Conservation (phyloP, 345 rosid genomes). For the Brassica carinata region DNA sequence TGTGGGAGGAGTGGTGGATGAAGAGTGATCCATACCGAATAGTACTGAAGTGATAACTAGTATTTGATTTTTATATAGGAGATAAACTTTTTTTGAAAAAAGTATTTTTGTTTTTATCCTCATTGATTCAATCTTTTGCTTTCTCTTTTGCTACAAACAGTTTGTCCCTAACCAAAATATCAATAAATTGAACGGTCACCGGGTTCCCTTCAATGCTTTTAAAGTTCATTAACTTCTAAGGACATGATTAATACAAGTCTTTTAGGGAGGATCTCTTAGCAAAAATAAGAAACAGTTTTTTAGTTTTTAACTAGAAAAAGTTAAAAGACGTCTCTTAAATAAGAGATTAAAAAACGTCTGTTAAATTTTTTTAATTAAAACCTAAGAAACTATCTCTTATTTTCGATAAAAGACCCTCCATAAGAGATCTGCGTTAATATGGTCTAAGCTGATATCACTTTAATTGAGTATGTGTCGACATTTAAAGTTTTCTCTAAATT, state of each 20-base stretch:
- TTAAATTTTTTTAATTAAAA: too few species aligned
- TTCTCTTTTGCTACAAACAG: conserved; percentile 6
- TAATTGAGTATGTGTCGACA: conserved; percentile 12
- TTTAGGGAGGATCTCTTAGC: too few species aligned
- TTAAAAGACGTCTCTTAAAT: too few species aligned
- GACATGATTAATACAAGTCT: too few species aligned
- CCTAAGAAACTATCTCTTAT: too few species aligned
- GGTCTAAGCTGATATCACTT: background rate
- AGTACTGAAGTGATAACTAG: conserved; percentile 26
- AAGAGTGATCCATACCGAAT: conserved; percentile 40
- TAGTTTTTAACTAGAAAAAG: too few species aligned
- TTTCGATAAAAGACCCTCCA: too few species aligned
- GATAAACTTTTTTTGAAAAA: background rate
- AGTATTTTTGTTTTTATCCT: conserved; percentile 26
- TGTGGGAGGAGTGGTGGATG: conserved; percentile 25
- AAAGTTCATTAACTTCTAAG: background rate
- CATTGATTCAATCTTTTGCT: conserved; percentile 9
- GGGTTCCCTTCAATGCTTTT: background rate
- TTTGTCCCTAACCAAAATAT: conserved; percentile 31
- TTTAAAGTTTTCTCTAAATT: background rate
- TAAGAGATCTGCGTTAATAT: too few species aligned
- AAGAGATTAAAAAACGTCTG: too few species aligned
- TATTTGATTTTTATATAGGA: background rate
- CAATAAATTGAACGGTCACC: conserved; percentile 12
- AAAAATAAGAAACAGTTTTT: too few species aligned